These are phyloP conservation scores for Violaceomyces palustris DNA, from an alignment of 1,284 basidiomycete species.

Conservation along the genomic window DNA sequence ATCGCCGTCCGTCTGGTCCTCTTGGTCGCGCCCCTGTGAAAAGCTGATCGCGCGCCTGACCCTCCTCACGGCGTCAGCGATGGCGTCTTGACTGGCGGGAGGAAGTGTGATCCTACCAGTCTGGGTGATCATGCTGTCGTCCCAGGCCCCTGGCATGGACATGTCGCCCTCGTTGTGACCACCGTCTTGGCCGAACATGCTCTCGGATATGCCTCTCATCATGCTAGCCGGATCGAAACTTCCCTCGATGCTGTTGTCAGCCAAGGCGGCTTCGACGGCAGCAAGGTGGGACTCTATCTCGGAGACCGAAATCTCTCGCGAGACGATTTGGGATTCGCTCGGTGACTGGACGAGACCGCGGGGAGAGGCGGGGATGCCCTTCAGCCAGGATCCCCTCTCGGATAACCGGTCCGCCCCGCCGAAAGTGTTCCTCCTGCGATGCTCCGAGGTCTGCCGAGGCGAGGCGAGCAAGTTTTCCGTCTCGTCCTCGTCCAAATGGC, in stretches of 20 bases:
- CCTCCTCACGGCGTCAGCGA: constrained; percentile 28
- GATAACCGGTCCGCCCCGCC: not conserved
- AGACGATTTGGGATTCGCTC: too few relatives aligned
- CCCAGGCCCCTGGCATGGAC: constrained; percentile 21
- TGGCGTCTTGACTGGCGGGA: constrained; percentile 25
- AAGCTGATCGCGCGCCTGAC: constrained; percentile 29
- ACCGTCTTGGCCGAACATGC: constrained; percentile 30
- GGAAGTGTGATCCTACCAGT: constrained; percentile 12
- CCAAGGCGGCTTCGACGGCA: constrained; percentile 24
- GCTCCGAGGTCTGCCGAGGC: too few relatives aligned
- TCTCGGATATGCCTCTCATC: constrained; percentile 8
- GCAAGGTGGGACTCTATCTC: constrained; percentile 27
- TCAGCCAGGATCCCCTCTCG: too few relatives aligned
- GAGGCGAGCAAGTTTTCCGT: too few relatives aligned
- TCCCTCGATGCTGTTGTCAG: constrained; percentile 7
- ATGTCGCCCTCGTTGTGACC: constrained; percentile 18
- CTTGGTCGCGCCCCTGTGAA: constrained; percentile 12
- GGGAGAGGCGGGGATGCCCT: too few relatives aligned
- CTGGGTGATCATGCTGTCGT: constrained; percentile 6
- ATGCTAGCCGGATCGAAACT: not conserved
- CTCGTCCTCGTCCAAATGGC: too few relatives aligned
- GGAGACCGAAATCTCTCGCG: too few relatives aligned
- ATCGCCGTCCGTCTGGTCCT: constrained; percentile 5
- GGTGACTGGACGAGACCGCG: too few relatives aligned
- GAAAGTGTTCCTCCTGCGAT: not conserved